Conservation (phyloP, 495 filamentous ascomycete genomes). For the Venustampulla echinocandica region DNA sequence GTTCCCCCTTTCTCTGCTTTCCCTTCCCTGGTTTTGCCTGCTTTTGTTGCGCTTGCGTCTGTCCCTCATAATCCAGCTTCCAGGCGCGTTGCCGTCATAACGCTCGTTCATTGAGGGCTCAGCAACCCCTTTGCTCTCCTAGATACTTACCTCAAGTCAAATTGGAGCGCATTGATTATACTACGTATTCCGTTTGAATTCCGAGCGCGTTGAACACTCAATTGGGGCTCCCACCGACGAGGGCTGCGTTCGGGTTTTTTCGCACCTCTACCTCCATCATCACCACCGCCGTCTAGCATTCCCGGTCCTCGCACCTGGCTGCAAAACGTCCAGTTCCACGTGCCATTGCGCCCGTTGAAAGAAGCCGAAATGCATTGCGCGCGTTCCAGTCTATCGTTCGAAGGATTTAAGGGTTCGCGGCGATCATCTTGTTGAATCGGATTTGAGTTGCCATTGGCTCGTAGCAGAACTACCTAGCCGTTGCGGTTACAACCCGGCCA, state of each 20-base stretch:
- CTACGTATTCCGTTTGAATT: background rate
- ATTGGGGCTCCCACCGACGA: constrained; percentile 10
- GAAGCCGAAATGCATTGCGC: constrained; percentile 26
- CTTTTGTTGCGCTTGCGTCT: constrained; percentile 7
- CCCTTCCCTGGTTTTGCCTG: constrained; percentile 1
- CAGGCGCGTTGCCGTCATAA: constrained; percentile 20
- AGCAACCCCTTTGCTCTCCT: constrained; percentile 13
- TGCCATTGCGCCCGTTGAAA: constrained; percentile 15
- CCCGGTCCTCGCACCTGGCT: no score
- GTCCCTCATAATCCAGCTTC: constrained; percentile 4
- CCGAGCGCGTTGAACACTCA: constrained; percentile 8
- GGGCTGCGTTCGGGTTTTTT: background rate
- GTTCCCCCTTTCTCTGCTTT: constrained; percentile 4
- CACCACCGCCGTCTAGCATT: no score
- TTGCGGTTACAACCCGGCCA: constrained; percentile 11
- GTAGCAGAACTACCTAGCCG: constrained; percentile 12
- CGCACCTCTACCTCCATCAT: background rate
- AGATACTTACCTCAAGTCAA: no score
- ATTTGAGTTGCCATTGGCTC: constrained; percentile 12
- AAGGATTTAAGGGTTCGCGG: constrained; percentile 23
- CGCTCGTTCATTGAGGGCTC: constrained; percentile 18
- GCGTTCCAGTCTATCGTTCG: constrained; percentile 20
- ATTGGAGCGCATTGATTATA: background rate
- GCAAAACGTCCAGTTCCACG: no score
- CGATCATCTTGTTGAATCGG: constrained; percentile 10